phyloP scores from a whole-genome alignment of 2,329 filamentous ascomycete genomes.

The Aspergillus piperis region DNA sequence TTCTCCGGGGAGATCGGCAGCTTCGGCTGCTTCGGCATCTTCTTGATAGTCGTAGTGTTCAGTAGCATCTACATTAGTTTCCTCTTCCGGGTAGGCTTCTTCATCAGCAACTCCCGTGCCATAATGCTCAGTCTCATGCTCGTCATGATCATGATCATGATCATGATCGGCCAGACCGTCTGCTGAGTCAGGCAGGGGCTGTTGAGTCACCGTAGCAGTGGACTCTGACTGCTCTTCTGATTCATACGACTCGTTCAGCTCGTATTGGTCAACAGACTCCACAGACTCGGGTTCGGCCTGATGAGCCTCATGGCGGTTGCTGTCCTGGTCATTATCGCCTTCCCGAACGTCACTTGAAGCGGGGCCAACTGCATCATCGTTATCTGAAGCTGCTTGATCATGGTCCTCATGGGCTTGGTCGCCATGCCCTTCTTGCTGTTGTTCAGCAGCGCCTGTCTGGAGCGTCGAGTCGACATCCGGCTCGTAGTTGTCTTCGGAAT shows the following conservation, averaged over 20 bases:
- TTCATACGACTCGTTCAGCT: slow-evolving; percentile 25
- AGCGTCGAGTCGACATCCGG: not conserved
- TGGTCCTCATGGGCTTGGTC: slow-evolving; percentile 5
- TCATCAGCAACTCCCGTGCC: slow-evolving; percentile 23
- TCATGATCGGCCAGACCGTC: slow-evolving; percentile 15
- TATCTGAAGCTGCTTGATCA: not conserved
- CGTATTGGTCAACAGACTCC: slow-evolving; percentile 4
- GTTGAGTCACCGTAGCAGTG: slow-evolving; percentile 29
- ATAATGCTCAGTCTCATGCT: slow-evolving; percentile 37
- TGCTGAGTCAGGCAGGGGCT: slow-evolving; percentile 16
- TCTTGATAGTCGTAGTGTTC: slow-evolving; percentile 10
- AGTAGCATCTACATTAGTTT: slow-evolving; percentile 14
- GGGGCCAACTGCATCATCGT: not conserved
- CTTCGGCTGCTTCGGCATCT: slow-evolving; percentile 16
- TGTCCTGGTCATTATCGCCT: slow-evolving; percentile 13
- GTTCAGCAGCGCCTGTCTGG: not conserved
- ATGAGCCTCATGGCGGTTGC: slow-evolving; percentile 9
- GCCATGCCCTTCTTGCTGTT: slow-evolving; percentile 2
- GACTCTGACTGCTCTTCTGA: slow-evolving; percentile 36
- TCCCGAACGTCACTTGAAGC: not conserved
- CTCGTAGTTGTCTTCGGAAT: not conserved
- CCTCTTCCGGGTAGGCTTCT: slow-evolving; percentile 22
- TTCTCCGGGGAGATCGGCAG: slow-evolving; percentile 12
- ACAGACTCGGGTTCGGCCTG: slow-evolving; percentile 14
- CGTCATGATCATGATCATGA: slow-evolving; percentile 33